Base-by-base conservation (phyloP, 768 basidiomycete genomes). In the Lactarius sp. region DNA sequence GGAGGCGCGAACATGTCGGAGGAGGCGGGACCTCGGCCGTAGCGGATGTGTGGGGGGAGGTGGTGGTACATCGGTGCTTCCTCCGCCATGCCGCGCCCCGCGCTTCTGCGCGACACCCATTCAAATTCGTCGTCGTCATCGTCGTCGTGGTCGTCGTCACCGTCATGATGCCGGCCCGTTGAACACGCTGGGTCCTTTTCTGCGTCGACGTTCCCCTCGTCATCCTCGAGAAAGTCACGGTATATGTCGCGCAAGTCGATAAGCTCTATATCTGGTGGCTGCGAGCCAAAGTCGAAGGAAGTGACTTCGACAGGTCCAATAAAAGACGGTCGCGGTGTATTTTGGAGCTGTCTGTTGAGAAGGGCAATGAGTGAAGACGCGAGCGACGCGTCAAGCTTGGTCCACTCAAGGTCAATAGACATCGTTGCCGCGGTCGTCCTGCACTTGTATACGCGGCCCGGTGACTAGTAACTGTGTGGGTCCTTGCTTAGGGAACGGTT, bases 371-470 rank as follows among this genome's bases (percentile, higher is more conserved):
- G 80, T 36, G 80, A 80, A 18, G 78, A 77, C 8, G 93, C 82
- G 12, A 97, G 82, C 1, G 85, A 81, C 22, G 81, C 73, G 75
- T 93, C 87, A 66, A 98, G 84, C 68, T 86, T 85, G 68, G 78
- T 75, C 95, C 96, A 99, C 78, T 96, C 92, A 59, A 99, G 78
- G 78, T 98, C 96, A 76, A 99, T 85, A 18, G 94, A 96, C 95
- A 97, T 97, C 33, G 33, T 33, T 22, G 13, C 27, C 1, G 22
- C 36, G 36, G 36, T 10, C 7, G 36, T 8, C 36, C 36, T 27
- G 3, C 27, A 27, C 27, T 27, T 27, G 27, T 27, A 10, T 10
- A 37, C 36, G 36, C 36, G 36, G 36, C 36, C 36, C 36, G 36
- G 36, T 2, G 22, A 2, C 22, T 27, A 27, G n/a, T n/a, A n/a